Percentiles rank a stretch among this genome's conserved stretches.
Conservation (phyloP, 129 eudicot genomes). For the Artemisia tridentata region DNA sequence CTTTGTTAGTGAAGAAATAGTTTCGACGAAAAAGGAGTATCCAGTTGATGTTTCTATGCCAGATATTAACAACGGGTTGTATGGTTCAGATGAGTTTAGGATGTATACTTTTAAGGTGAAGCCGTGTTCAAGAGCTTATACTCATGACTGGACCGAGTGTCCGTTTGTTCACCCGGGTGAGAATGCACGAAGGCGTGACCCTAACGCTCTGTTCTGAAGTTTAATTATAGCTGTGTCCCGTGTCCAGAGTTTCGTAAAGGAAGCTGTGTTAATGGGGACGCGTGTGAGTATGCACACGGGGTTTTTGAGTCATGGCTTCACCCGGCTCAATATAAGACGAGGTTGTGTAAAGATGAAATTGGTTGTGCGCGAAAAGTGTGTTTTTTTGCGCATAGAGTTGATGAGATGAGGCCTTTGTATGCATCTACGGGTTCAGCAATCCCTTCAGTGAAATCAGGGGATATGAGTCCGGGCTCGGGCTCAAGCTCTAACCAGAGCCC, state of each 20-base stretch:
- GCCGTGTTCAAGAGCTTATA: slow-evolving; percentile 94
- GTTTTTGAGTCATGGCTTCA: slow-evolving; percentile 96
- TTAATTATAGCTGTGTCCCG: slow-evolving; percentile 76
- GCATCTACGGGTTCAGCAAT: slow-evolving; percentile 90
- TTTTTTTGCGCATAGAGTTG: slow-evolving; percentile 80
- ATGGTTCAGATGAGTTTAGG: slow-evolving; percentile 81
- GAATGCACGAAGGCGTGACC: slow-evolving; percentile 93
- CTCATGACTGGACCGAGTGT: slow-evolving; percentile 99
- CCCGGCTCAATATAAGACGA: slow-evolving; percentile 87
- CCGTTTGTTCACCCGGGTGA: slow-evolving; percentile 98
- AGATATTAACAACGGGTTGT: slow-evolving; percentile 73
- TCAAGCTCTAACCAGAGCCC: slow-evolving; percentile 1
- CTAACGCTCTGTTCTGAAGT: no score
- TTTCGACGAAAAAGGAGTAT: slow-evolving; percentile 57
- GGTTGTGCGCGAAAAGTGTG: slow-evolving; percentile 84
- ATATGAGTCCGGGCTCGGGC: slow-evolving; percentile 33
- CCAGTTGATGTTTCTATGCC: slow-evolving; percentile 64
- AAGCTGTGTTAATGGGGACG: slow-evolving; percentile 62
- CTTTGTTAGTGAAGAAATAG: slow-evolving; percentile 31
- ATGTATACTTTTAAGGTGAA: slow-evolving; percentile 89
- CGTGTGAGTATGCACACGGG: slow-evolving; percentile 90
- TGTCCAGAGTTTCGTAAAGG: slow-evolving; percentile 94
- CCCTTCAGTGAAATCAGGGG: slow-evolving; percentile 63
- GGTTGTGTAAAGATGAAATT: slow-evolving; percentile 82
- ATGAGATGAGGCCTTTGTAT: slow-evolving; percentile 81